Evolutionary conservation across 1,139 yeast species (phyloP).

Genomic region (Citeromyces hawaiiensis): DNA sequence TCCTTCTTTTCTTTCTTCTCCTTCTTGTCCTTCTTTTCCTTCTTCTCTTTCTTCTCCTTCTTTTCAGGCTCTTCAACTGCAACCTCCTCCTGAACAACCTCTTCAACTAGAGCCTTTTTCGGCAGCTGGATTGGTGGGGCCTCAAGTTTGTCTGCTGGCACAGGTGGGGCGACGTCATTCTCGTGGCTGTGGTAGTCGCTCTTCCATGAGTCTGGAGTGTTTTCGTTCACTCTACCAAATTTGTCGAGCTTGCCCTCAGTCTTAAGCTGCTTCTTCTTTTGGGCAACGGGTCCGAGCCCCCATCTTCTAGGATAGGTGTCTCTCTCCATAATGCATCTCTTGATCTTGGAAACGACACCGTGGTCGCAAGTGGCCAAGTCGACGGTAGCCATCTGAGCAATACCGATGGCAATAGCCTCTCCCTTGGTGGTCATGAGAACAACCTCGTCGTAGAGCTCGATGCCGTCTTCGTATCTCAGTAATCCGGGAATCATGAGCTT

Average conservation of each 20-base stretch:
- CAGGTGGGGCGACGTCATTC: conserved; percentile 37
- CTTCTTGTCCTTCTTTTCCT: conserved; percentile 32
- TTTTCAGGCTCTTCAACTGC: conserved; percentile 20
- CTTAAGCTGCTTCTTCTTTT: conserved; percentile 96
- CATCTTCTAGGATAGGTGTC: conserved; percentile 99
- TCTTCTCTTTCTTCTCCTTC: conserved; percentile 20
- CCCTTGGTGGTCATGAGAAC: conserved; percentile 98
- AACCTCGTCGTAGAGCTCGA: conserved; percentile 94
- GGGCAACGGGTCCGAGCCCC: conserved; percentile 99
- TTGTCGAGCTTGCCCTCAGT: conserved; percentile 96
- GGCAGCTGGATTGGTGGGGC: conserved; percentile 32
- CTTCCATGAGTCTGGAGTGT: conserved; percentile 92
- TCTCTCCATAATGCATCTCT: conserved; percentile 99
- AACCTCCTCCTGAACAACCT: conserved; percentile 18
- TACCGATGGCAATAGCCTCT: conserved; percentile 97
- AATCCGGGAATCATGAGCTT: conserved; percentile 98
- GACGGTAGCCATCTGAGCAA: conserved; percentile 98
- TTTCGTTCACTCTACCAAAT: conserved; percentile 85
- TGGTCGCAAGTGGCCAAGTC: conserved; percentile 95
- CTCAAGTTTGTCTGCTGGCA: conserved; percentile 21
- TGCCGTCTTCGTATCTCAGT: conserved; percentile 94
- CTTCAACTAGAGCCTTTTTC: conserved; percentile 31
- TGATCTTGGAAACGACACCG: conserved; percentile 96
- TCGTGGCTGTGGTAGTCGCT: conserved; percentile 73
- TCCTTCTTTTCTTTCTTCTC: conserved; percentile 42